These are phyloP conservation scores for Aphanomyces invadans DNA, from an alignment of 352 stramenopile species.

Conservation along the genomic window DNA sequence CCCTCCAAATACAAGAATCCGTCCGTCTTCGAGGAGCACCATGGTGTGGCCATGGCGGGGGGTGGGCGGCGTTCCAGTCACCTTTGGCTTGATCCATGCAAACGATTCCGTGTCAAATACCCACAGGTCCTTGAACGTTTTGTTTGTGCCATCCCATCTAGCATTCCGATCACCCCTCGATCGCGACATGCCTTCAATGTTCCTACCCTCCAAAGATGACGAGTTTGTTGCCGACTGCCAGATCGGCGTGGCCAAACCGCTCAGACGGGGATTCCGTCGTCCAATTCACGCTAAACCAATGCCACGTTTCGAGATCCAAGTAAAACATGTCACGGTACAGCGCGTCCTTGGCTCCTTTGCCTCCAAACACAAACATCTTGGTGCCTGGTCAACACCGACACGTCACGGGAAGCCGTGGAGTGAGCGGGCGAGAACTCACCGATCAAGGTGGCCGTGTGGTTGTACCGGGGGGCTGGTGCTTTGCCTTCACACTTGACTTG, in stretches of 20 bases:
- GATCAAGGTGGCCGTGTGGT: constrained; percentile 77
- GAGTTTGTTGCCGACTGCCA: constrained; percentile 63
- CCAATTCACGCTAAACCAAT: constrained; percentile 81
- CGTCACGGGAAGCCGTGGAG: background rate
- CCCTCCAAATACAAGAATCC: constrained; percentile 72
- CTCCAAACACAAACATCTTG: constrained; percentile 74
- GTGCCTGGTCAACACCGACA: constrained; percentile 26
- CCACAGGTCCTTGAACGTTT: constrained; percentile 72
- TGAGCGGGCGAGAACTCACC: constrained; percentile 23
- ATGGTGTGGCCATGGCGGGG: constrained; percentile 73
- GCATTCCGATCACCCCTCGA: constrained; percentile 15
- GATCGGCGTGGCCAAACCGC: constrained; percentile 60
- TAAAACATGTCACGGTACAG: constrained; percentile 85
- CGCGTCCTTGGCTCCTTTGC: constrained; percentile 35
- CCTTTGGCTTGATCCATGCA: constrained; percentile 65
- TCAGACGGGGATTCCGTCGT: constrained; percentile 68
- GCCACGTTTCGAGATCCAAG: constrained; percentile 72
- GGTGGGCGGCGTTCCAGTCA: constrained; percentile 49
- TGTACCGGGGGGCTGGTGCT: constrained; percentile 68
- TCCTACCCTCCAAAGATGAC: constrained; percentile 76
- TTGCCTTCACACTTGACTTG: constrained; percentile 40
- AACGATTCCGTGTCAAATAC: constrained; percentile 57
- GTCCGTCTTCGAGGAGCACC: constrained; percentile 32
- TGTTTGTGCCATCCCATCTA: constrained; percentile 57
- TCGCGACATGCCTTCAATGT: constrained; percentile 25